A percentile compares a stretch with the other conserved stretches of the same genome.
These are phyloP conservation scores for Paracoccidioides lutzii DNA, from an alignment of 2,329 filamentous ascomycete genomes.

Conservation along the genomic window DNA sequence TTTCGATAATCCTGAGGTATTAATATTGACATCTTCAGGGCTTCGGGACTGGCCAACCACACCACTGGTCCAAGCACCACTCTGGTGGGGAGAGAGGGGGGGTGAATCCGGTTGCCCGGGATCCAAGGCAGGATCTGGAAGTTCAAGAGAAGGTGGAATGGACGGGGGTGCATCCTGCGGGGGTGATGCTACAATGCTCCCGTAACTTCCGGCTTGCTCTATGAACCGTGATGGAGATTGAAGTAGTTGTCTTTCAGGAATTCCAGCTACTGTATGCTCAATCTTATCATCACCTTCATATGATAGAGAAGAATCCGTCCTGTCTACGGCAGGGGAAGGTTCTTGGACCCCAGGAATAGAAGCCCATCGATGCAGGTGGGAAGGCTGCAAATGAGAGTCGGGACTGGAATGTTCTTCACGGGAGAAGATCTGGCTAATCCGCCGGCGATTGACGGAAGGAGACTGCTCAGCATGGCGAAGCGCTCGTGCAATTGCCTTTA, in stretches of 20 bases:
- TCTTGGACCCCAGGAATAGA: not conserved
- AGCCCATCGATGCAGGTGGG: constrained; percentile 3
- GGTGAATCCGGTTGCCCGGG: constrained; percentile 20
- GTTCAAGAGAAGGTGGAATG: constrained; percentile 40
- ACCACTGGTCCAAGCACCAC: not conserved
- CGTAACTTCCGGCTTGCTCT: constrained; percentile 41
- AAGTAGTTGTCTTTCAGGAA: constrained; percentile 26
- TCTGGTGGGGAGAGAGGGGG: not conserved
- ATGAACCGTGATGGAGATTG: constrained; percentile 25
- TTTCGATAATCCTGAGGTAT: not conserved
- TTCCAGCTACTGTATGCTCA: constrained; percentile 22
- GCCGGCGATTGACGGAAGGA: constrained; percentile 35
- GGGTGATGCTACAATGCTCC: constrained; percentile 49
- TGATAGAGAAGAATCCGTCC: constrained; percentile 1
- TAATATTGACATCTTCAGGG: not conserved
- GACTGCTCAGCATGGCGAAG: constrained; percentile 48
- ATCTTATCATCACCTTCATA: constrained; percentile 2
- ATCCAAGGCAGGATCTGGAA: constrained; percentile 50
- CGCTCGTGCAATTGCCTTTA: constrained; percentile 69
- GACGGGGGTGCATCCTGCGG: constrained; percentile 23
- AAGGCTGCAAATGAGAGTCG: no score
- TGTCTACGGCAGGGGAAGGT: constrained; percentile 8
- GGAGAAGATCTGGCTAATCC: constrained; percentile 11
- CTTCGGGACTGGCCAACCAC: not conserved
- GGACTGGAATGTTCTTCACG: constrained; percentile 8